Base-by-base conservation (phyloP, 208 protist genomes). In the Wallacemonas rigidus region DNA sequence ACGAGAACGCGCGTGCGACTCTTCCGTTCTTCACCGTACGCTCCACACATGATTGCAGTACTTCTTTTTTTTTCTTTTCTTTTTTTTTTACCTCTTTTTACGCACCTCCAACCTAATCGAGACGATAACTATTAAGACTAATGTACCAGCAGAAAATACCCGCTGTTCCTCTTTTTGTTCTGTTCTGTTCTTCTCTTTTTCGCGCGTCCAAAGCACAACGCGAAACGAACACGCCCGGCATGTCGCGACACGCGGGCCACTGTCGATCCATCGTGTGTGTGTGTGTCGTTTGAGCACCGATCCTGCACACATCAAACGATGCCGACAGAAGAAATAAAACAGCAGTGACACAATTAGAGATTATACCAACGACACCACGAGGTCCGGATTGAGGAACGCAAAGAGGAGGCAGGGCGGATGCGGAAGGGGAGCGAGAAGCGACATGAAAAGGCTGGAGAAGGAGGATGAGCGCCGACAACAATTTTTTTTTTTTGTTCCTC, bases 41-140 rank as follows among this genome's bases (percentile, higher is more conserved):
- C 53, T 63, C n/a, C 38, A 40, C 39, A 39, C 61, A 67, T 26
- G 26, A 64, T 5, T 45, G 4, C 9, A 55, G 11, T 38, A 53
- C 71, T 62, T 45, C 7, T 50, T 72, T 51, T 72, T 53, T 36
- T 12, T 63, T 68, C n/a, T 64, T 63, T 67, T n/a, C 9, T 17
- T 54, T 57, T 45, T 68, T 15, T 47, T 15, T 53, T 72, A 44
- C 61, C 50, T 48, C 74, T 71, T 73, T 67, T 70, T 75, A 55
- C 71, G 73, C 15, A 41, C 15, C 35, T 50, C 57, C 50, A 47
- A 47, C 67, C 35, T 41, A 74, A 74, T n/a, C 41, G 35, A 67
- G 44, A 61, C 68, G 35, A 57, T 57, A 36, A 67, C 47, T 17
- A 55, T 47, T 38, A 67, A 9, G 3, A 8, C 17, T 57, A 15